phyloP scores from a whole-genome alignment of 2,329 filamentous ascomycete genomes.

The Graphiopsis chlorocephala region DNA sequence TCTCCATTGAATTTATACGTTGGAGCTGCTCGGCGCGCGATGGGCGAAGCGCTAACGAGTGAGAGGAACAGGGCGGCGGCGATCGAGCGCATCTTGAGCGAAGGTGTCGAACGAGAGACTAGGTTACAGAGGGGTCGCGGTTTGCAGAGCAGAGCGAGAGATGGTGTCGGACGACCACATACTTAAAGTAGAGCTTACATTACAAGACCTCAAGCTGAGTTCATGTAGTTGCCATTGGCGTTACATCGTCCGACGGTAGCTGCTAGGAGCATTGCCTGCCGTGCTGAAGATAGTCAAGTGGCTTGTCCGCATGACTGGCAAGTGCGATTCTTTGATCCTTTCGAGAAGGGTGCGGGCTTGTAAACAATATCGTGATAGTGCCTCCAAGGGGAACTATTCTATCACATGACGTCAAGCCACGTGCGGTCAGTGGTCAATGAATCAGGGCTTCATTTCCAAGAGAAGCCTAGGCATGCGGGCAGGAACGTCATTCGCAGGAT shows the following conservation, averaged over 20 bases:
- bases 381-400: neutral
- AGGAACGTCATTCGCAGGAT: neutral
- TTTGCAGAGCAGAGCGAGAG: conserved; percentile 28
- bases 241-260: neutral
- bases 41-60: neutral
- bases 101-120: neutral
- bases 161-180: conserved; percentile 13
- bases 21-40: conserved; percentile 14
- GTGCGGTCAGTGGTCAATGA: neutral
- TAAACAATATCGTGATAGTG: neutral
- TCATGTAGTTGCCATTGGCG: neutral
- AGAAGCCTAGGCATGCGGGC: neutral
- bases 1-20: conserved; percentile 28
- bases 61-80: neutral
- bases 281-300: neutral
- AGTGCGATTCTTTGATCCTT: neutral
- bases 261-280: neutral
- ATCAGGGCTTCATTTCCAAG: neutral
- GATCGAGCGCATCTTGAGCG: conserved; percentile 2
- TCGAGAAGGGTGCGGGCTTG: neutral
- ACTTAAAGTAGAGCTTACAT: neutral
- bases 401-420: neutral
- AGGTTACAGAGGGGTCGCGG: neutral
- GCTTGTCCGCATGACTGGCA: neutral
- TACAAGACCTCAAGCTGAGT: neutral